These are phyloP conservation scores for Phialemonium atrogriseum DNA, from an alignment of 2,329 filamentous ascomycete genomes.

Conservation along the genomic window DNA sequence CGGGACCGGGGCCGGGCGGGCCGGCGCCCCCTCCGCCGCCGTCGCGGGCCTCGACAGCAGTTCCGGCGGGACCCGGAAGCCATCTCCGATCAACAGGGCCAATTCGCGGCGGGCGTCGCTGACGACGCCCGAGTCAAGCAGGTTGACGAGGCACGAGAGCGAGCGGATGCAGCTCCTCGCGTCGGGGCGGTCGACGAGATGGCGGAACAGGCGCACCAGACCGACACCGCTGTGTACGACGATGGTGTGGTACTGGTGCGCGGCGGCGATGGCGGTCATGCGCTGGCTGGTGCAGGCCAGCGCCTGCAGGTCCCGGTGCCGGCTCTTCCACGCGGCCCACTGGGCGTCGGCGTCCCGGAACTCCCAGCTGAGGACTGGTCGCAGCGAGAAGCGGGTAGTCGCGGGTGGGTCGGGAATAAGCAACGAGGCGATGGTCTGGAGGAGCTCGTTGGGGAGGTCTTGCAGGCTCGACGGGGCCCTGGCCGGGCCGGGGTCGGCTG, in stretches of 20 bases:
- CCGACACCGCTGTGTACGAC: constrained; percentile 12
- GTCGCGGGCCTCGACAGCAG: constrained; percentile 7
- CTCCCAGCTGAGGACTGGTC: constrained; percentile 15
- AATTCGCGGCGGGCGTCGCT: constrained; percentile 11
- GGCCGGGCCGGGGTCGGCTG: constrained; percentile 1
- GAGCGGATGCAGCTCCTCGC: constrained; percentile 14
- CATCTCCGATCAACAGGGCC: constrained; percentile 12
- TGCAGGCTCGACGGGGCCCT: constrained; percentile 1
- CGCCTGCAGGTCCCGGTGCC: constrained; percentile 11
- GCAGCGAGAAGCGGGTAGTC: constrained; percentile 17
- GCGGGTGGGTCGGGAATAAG: constrained; percentile 12
- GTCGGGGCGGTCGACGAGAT: constrained; percentile 10
- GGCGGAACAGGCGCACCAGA: constrained; percentile 13
- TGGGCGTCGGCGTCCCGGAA: constrained; percentile 15
- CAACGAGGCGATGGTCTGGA: constrained; percentile 15
- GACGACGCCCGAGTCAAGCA: constrained; percentile 9
- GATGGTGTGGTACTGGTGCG: constrained; percentile 17
- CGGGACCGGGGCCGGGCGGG: constrained; percentile 1
- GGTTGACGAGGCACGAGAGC: constrained; percentile 15
- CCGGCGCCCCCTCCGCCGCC: constrained; percentile 8
- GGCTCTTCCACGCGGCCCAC: constrained; percentile 14
- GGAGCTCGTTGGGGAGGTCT: constrained; percentile 15
- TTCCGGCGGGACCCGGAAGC: constrained; percentile 2
- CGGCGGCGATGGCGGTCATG: constrained; percentile 15
- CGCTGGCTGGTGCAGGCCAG: constrained; percentile 15